Evolutionary conservation across 1,284 basidiomycete genomes (phyloP).

Genomic region (Coniophora puteana): DNA sequence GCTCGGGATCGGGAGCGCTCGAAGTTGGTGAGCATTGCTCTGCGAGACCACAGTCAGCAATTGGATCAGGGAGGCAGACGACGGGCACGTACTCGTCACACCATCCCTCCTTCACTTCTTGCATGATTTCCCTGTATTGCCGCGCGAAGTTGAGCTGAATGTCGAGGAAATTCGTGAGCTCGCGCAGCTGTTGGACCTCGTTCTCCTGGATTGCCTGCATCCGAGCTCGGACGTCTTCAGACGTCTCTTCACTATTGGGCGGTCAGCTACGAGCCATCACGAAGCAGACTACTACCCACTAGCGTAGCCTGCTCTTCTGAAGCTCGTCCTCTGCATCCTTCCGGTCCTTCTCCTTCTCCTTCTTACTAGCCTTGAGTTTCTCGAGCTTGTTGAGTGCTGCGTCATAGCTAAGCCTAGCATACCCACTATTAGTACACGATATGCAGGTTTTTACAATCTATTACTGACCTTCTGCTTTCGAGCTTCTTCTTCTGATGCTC

Average conservation of each 20-base stretch:
- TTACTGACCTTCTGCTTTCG: slow-evolving; percentile 68
- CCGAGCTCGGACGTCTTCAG: slow-evolving; percentile 72
- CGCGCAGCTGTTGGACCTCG: slow-evolving; percentile 65
- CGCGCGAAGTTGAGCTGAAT: slow-evolving; percentile 71
- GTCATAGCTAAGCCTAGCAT: slow-evolving; percentile 66
- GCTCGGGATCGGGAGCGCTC: slow-evolving; percentile 12
- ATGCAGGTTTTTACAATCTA: neutral
- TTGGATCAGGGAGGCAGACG: neutral
- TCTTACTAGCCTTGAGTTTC: slow-evolving; percentile 63
- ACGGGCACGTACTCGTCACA: slow-evolving; percentile 45
- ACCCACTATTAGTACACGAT: neutral
- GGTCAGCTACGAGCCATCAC: slow-evolving; percentile 5
- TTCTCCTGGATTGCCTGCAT: slow-evolving; percentile 77
- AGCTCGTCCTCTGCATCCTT: slow-evolving; percentile 76
- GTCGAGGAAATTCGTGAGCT: slow-evolving; percentile 67
- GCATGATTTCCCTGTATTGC: slow-evolving; percentile 66
- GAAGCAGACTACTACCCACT: slow-evolving; percentile 45
- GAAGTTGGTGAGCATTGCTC: slow-evolving; percentile 17
- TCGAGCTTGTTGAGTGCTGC: slow-evolving; percentile 66
- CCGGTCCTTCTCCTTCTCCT: slow-evolving; percentile 66
- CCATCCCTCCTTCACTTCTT: slow-evolving; percentile 67
- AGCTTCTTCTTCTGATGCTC: slow-evolving; percentile 71
- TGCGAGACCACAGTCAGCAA: slow-evolving; percentile 12
- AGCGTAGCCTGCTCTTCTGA: slow-evolving; percentile 62
- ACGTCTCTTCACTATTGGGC: slow-evolving; percentile 67